Conservation (phyloP, 2,329 filamentous ascomycete genomes). For the Aspergillus piperis region DNA sequence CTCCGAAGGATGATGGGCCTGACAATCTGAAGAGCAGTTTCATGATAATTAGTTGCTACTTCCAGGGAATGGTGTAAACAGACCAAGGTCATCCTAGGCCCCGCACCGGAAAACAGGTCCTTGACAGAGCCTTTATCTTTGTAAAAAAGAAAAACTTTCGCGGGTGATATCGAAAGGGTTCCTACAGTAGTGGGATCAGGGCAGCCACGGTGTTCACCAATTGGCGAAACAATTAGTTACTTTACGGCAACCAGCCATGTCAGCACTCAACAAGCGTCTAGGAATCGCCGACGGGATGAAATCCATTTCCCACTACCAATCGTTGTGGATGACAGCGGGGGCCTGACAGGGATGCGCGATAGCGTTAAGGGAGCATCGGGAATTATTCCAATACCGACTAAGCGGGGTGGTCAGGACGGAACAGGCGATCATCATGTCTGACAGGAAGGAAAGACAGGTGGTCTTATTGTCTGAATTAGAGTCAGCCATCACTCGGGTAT, state of each 20-base stretch:
- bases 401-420: not conserved
- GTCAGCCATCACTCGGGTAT: not conserved
- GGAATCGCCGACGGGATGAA: not conserved
- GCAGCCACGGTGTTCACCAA: not conserved
- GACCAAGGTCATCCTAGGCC: not conserved
- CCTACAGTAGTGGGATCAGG: constrained; percentile 2
- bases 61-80: not conserved
- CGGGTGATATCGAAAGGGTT: constrained; percentile 1
- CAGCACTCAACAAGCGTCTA: not conserved
- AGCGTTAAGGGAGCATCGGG: not conserved
- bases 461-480: not conserved
- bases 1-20: not conserved
- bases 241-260: not conserved
- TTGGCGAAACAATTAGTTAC: not conserved
- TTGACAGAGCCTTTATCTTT: not conserved
- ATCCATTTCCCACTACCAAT: not conserved
- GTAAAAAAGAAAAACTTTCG: not conserved
- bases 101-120: not conserved
- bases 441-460: not conserved
- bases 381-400: constrained; percentile 4
- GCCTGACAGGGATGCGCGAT: constrained; percentile 1
- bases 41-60: not conserved
- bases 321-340: not conserved
- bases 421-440: not conserved
- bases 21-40: not conserved